Base-by-base conservation (phyloP, 1,284 basidiomycete genomes). In the Chalciporus sp. region DNA sequence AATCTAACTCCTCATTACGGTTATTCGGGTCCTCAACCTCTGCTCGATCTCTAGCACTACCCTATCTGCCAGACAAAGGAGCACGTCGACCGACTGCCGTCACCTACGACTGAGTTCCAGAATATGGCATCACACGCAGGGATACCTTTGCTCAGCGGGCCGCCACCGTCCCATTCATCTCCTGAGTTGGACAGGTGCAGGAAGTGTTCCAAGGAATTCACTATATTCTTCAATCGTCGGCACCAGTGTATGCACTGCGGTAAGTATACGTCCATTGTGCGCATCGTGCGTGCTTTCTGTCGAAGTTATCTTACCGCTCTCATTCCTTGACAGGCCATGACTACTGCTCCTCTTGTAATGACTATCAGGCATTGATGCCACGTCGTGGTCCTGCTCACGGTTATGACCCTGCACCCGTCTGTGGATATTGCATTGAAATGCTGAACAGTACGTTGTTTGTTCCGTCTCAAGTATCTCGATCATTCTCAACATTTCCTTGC, bases 151-250 rank as follows among this genome's bases (percentile, higher is more conserved):
- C 78, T 91, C 44, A 90, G 88, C 59, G 86, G 87, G 1, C 82
- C 77, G 3, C 82, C 83, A 3, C 72, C 74, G 1, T 58, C 69
- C 7, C 68, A 65, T 35, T 65, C 75, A 0, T 65, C 72, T 19
- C 64, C 69, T 23, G 63, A 70, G 17, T 80, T 84, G 53, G 61
- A 63, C 35, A 73, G 76, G 7, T 91, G 88, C 60, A 79, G 86
- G 65, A 89, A 84, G 66, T 91, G 88, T 66, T 81, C 77, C 66
- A 90, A 81, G 67, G 89, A 90, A 66, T 90, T 91, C 69, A 85
- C 79, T 61, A 64, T 88, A 31, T 57, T 90, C 35, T 84, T 91
- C 61, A 73, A 81, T 51, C 74, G 88, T 52, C 76, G 82, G 43
- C 77, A 82, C 60, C 81, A 74, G 58, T 91, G 88, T 66, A 84